A percentile compares a stretch with the other conserved stretches of the same genome.
These are phyloP conservation scores for Zygotorulaspora florentina DNA, from an alignment of 805 yeast genomes.

Conservation along the genomic window DNA sequence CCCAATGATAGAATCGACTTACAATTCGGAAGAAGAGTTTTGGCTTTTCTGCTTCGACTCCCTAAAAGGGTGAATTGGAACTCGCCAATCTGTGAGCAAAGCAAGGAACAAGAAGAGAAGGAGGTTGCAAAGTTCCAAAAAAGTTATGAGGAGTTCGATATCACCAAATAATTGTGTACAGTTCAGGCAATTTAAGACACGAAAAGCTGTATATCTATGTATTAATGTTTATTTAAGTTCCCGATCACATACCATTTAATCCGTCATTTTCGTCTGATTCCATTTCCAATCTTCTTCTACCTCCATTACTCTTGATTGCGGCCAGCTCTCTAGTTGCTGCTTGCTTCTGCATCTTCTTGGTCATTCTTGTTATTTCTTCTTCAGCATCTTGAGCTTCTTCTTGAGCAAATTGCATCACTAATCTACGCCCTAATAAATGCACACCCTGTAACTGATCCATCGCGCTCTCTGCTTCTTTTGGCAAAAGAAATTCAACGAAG, in stretches of 20 bases:
- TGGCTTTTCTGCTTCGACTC: slow-evolving; percentile 58
- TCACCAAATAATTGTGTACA: slow-evolving; percentile 22
- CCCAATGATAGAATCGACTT: slow-evolving; percentile 52
- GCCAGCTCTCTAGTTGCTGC: slow-evolving; percentile 72
- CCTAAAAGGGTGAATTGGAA: slow-evolving; percentile 74
- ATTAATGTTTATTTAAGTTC: background rate
- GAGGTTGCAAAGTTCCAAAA: slow-evolving; percentile 64
- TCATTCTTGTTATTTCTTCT: slow-evolving; percentile 87
- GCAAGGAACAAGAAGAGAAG: slow-evolving; percentile 52
- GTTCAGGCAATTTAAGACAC: background rate
- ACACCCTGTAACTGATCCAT: slow-evolving; percentile 93
- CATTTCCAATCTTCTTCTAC: slow-evolving; percentile 63
- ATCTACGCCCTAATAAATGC: slow-evolving; percentile 90
- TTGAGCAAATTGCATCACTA: slow-evolving; percentile 90
- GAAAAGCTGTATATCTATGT: slow-evolving; percentile 1
- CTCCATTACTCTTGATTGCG: slow-evolving; percentile 64
- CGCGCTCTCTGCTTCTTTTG: slow-evolving; percentile 90
- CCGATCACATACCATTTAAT: slow-evolving; percentile 19
- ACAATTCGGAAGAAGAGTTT: slow-evolving; percentile 78
- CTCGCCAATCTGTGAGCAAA: slow-evolving; percentile 53
- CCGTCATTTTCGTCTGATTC: slow-evolving; percentile 39
- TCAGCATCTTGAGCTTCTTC: slow-evolving; percentile 79
- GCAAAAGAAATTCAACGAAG: slow-evolving; percentile 83
- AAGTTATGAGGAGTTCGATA: slow-evolving; percentile 51
- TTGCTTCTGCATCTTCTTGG: slow-evolving; percentile 76